These are phyloP conservation scores for Diaporthe amygdali DNA, from an alignment of 2,329 filamentous ascomycete species.

Conservation along the genomic window DNA sequence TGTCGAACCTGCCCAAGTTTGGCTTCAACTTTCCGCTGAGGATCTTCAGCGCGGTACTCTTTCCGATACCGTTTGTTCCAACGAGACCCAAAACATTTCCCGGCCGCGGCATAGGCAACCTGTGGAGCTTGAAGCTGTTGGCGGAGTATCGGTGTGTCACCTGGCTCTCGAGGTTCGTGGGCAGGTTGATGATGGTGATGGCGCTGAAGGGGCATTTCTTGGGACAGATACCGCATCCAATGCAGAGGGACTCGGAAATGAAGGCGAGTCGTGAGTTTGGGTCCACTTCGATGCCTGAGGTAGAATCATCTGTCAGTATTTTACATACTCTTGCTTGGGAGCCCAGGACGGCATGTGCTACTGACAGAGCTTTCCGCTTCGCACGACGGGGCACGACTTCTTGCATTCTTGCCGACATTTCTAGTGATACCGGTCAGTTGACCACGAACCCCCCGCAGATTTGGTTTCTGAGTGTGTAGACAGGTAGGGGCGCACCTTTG, in stretches of 20 bases:
- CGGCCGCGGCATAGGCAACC: slow-evolving; percentile 86
- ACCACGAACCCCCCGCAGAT: background rate
- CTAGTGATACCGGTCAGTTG: slow-evolving; percentile 45
- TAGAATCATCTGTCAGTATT: slow-evolving; percentile 81
- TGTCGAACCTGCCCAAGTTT: slow-evolving; percentile 92
- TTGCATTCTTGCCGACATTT: slow-evolving; percentile 99
- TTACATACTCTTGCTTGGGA: background rate
- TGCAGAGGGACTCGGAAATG: slow-evolving; percentile 94
- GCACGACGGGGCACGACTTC: slow-evolving; percentile 96
- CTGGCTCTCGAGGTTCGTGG: slow-evolving; percentile 97
- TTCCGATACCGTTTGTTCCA: slow-evolving; percentile 99
- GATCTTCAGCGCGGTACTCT: slow-evolving; percentile 99
- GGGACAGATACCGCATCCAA: slow-evolving; percentile 98
- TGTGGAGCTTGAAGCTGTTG: slow-evolving; percentile 99
- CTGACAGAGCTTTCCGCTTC: slow-evolving; percentile 76
- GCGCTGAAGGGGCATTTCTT: slow-evolving; percentile 99
- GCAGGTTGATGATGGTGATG: slow-evolving; percentile 99
- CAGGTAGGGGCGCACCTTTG: slow-evolving; percentile 64
- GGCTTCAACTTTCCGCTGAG: slow-evolving; percentile 98
- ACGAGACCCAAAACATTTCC: slow-evolving; percentile 96
- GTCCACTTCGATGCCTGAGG: slow-evolving; percentile 94
- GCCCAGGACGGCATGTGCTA: slow-evolving; percentile 69
- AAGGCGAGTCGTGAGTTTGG: slow-evolving; percentile 93
- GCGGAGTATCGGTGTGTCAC: slow-evolving; percentile 98
- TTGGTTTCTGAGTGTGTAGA: background rate